These are phyloP conservation scores for Akanthomyces uredinophilus DNA, from an alignment of 2,329 filamentous ascomycete genomes.

Conservation along the genomic window DNA sequence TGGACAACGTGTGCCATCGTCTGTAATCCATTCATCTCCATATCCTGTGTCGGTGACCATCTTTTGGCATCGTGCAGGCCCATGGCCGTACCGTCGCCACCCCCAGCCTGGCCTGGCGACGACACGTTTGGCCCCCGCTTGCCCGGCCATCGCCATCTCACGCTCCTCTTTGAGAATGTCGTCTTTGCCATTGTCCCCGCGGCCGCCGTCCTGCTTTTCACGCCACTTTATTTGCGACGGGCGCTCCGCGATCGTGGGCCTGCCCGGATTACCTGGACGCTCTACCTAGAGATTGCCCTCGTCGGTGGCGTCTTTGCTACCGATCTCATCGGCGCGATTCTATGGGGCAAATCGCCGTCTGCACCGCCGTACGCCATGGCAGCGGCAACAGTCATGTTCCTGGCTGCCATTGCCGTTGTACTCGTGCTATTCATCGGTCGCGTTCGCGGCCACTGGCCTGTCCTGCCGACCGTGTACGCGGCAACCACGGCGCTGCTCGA, in stretches of 20 bases:
- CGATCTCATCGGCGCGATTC: background rate
- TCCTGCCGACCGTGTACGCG: background rate
- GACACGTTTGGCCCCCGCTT: background rate
- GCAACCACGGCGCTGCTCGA: background rate
- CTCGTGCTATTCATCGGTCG: background rate
- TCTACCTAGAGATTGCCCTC: background rate
- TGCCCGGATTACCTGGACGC: background rate
- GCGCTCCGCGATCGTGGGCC: background rate
- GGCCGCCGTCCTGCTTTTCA: background rate
- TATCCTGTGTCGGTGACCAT: background rate
- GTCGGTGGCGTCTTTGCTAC: background rate
- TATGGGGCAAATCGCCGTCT: background rate
- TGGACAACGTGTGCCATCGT: background rate
- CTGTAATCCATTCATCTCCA: background rate
- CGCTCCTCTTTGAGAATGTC: slow-evolving; percentile 8
- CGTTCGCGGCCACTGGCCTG: background rate
- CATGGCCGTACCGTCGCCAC: background rate
- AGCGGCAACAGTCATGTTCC: background rate
- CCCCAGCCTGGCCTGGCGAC: background rate
- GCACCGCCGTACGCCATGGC: background rate
- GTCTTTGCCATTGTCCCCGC: background rate
- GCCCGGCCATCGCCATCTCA: background rate
- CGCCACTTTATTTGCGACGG: background rate
- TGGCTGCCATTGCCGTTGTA: background rate
- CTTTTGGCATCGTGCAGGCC: background rate